phyloP scores from a whole-genome alignment of 306 rosid genomes.

The Quercus mongolica region DNA sequence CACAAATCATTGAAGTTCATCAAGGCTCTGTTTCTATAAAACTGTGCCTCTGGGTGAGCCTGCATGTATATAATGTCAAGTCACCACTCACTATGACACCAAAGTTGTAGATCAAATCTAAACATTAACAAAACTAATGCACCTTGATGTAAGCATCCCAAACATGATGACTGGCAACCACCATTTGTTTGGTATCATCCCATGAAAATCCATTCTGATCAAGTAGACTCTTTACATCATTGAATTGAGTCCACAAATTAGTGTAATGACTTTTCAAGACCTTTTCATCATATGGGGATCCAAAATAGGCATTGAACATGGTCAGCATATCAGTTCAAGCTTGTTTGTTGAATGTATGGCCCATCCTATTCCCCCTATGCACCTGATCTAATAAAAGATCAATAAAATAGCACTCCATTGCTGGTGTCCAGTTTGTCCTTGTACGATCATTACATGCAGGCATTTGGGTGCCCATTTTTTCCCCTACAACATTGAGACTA shows the following conservation, averaged over 20 bases:
- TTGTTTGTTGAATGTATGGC: conserved; percentile 52
- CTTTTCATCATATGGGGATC: conserved; percentile 39
- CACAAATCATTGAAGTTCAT: too few species aligned
- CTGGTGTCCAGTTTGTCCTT: too few species aligned
- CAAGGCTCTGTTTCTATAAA: too few species aligned
- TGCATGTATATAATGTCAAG: neutral
- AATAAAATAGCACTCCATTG: neutral
- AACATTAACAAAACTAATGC: too few species aligned
- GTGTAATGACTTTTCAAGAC: conserved; percentile 45
- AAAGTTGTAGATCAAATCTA: too few species aligned
- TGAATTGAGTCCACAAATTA: conserved; percentile 44
- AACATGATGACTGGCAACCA: conserved; percentile 18
- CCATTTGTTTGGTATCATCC: conserved; percentile 44
- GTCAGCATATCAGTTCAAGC: conserved; percentile 56
- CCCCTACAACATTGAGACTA: too few species aligned
- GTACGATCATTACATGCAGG: too few species aligned
- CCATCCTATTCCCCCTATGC: conserved; percentile 54
- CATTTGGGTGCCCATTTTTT: too few species aligned
- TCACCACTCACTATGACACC: too few species aligned
- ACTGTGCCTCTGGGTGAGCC: too few species aligned
- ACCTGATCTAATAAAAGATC: conserved; percentile 53
- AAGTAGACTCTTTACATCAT: conserved; percentile 9
- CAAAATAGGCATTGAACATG: conserved; percentile 39
- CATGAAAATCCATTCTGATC: conserved; percentile 53
- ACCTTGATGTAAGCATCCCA: too few species aligned